Evolutionary conservation across 768 basidiomycete genomes (phyloP), one percentile per base, ranked within the genome.

Genomic region (Rhizopogon vinicolor): DNA sequence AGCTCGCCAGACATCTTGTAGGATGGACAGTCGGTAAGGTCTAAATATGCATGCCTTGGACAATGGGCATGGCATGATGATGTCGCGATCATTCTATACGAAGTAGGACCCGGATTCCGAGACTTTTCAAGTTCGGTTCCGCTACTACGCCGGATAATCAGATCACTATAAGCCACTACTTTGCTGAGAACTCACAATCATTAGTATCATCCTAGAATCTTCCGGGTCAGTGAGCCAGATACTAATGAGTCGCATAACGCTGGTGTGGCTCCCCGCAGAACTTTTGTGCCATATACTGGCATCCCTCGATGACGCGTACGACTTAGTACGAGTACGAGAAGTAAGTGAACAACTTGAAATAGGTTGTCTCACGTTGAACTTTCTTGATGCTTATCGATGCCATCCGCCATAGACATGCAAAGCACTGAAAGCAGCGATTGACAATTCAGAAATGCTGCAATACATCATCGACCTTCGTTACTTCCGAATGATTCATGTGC

Each of bases 381-480:
- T 12, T 7, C 25, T 25, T 25, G 3, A 25, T 25, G 25, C 40
- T n/a, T 7, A 44, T 5, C 14, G 25, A 25, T 25, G 2, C 3
- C 25, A 25, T 25, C 25, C 8, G 42, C 25, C 44, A 33, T 60
- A 81, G 80, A 70, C 74, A 39, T 68, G 74, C 49, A 74, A 72
- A 66, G 62, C 67, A 45, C 66, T 80, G 45, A 62, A 64, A 31
- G 71, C 62, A 51, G 25, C 3, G 2, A 68, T 82, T 29, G 52
- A 53, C 35, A 62, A 73, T 28, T 81, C 80, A 0, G 79, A 79
- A 19, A 70, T 68, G 72, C 29, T 31, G 8, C 29, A 82, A 41
- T 78, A 82, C 61, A 72, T 65, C 18, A 73, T 83, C 44, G 79
- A 0, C 53, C 74, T 84, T 3, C 71, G 63, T 22, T 80, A 74